Evolutionary conservation across 176 grass and related monocot genomes (phyloP).

Genomic region (Hyparrhenia diplandra): DNA sequence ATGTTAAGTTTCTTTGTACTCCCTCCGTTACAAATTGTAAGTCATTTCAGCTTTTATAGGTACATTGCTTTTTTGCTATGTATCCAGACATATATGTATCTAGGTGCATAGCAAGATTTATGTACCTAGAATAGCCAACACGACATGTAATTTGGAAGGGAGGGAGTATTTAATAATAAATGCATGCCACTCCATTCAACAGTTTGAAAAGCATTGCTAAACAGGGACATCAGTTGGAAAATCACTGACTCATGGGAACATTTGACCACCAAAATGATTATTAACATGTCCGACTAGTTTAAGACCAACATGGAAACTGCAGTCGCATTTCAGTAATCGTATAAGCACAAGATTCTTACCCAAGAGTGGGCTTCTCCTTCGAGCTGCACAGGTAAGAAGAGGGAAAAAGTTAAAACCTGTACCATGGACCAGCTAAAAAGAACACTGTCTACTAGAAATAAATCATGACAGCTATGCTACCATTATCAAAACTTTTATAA

Average conservation of each 20-base stretch:
- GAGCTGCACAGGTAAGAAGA: slow-evolving; percentile 59
- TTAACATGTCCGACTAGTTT: background rate
- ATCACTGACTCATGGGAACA: background rate
- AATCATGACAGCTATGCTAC: background rate
- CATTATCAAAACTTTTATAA: background rate
- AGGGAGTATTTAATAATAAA: background rate
- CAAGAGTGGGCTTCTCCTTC: slow-evolving; percentile 99
- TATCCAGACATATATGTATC: too few relatives aligned
- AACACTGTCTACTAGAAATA: background rate
- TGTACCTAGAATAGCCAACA: too few relatives aligned
- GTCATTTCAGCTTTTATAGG: too few relatives aligned
- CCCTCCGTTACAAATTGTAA: too few relatives aligned
- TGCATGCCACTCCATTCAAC: background rate
- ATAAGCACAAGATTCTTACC: slow-evolving; percentile 44
- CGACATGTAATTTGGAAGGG: too few relatives aligned
- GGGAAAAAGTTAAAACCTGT: slow-evolving; percentile 28
- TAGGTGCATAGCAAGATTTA: too few relatives aligned
- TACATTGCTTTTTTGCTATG: too few relatives aligned
- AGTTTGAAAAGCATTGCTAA: background rate
- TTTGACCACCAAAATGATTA: background rate
- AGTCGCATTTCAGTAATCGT: background rate
- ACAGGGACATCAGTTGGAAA: background rate
- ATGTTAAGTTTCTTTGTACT: background rate
- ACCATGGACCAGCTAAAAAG: background rate
- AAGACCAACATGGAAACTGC: background rate